Evolutionary conservation across 305 asterid species (phyloP).

Genomic region (Fraxinus angustifolia): DNA sequence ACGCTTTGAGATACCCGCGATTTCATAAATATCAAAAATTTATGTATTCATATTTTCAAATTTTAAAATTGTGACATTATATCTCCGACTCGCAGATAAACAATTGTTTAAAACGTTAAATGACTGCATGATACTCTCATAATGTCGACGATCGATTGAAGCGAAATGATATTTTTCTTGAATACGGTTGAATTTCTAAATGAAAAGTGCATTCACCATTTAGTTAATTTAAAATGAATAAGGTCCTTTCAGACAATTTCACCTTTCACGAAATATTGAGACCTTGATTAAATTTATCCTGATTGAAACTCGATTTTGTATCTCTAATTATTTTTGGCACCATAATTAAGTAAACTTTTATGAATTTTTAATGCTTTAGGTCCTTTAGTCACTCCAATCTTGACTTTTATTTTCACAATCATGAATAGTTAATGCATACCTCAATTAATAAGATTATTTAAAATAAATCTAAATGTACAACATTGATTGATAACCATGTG

Average conservation of each 20-base stretch:
- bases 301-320: too few relatives aligned
- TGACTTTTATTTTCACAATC: too few relatives aligned
- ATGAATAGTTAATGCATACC: not conserved
- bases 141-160: not conserved
- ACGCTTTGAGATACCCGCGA: not conserved
- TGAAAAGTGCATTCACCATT: not conserved
- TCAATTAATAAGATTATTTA: too few relatives aligned
- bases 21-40: not conserved
- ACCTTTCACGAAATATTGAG: not conserved
- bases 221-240: not conserved
- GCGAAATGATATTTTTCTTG: not conserved
- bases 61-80: not conserved
- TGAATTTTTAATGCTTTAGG: too few relatives aligned
- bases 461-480: too few relatives aligned
- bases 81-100: not conserved
- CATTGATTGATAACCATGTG: too few relatives aligned
- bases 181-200: not conserved
- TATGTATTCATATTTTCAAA: not conserved
- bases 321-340: too few relatives aligned
- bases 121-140: not conserved
- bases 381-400: too few relatives aligned
- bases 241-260: not conserved
- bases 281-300: too few relatives aligned
- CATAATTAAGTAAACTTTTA: too few relatives aligned
- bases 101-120: not conserved